phyloP scores from a whole-genome alignment of 2,329 filamentous ascomycete genomes.

The Aspergillus sp. region DNA sequence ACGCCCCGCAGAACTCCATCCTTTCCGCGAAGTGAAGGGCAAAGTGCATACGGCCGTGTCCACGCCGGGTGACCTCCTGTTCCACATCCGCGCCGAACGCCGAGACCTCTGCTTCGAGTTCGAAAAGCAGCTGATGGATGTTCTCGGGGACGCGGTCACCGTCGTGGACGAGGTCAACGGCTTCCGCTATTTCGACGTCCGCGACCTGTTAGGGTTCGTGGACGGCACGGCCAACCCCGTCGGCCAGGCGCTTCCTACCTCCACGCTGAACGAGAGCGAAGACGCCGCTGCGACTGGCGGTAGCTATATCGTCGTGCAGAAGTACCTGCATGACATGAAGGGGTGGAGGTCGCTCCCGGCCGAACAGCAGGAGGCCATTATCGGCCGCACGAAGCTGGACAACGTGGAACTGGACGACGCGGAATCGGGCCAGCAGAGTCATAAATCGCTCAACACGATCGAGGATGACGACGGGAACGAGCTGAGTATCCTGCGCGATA shows the following conservation, averaged over 20 bases:
- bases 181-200: slow-evolving; percentile 60
- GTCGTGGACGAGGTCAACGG: slow-evolving; percentile 56
- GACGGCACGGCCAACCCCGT: slow-evolving; percentile 61
- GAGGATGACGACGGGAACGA: slow-evolving; percentile 52
- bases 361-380: slow-evolving; percentile 56
- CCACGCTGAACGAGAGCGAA: slow-evolving; percentile 46
- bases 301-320: slow-evolving; percentile 61
- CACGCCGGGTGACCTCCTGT: slow-evolving; percentile 57
- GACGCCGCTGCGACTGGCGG: slow-evolving; percentile 47
- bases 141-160: slow-evolving; percentile 47
- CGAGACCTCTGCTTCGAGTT: slow-evolving; percentile 60
- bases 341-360: slow-evolving; percentile 48
- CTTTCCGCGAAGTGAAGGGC: slow-evolving; percentile 51
- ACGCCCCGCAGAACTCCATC: slow-evolving; percentile 52
- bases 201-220: slow-evolving; percentile 60
- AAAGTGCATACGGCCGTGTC: slow-evolving; percentile 52
- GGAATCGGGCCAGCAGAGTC: slow-evolving; percentile 47
- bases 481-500: slow-evolving; percentile 56
- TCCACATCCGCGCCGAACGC: slow-evolving; percentile 59
- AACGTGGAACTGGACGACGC: slow-evolving; percentile 59
- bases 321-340: slow-evolving; percentile 56
- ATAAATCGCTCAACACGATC: slow-evolving; percentile 57
- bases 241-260: slow-evolving; percentile 42
- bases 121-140: slow-evolving; percentile 54
- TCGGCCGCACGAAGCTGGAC: slow-evolving; percentile 58